Evolutionary conservation across 495 filamentous ascomycete genomes (phyloP), one percentile per base, ranked within the genome.

Genomic region (Podospora conica): DNA sequence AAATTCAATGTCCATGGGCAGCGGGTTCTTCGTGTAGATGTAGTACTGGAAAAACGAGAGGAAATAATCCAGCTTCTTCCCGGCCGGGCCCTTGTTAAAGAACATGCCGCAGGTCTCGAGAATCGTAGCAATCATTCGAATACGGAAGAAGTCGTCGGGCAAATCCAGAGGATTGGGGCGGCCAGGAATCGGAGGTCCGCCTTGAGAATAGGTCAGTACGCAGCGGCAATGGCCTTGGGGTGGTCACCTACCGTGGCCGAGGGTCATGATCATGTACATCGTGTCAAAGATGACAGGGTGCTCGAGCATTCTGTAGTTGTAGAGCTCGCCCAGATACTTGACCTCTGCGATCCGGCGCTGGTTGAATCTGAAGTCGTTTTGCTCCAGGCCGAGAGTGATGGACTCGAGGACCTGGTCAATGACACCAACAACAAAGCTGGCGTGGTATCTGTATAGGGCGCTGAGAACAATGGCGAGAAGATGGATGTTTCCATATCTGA

Each of bases 51-150:
- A 92, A 78, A 97, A 99, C 0, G 90, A 94, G 60, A 99, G 83
- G 81, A 97, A 99, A 77, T 96, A 98, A 73, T 99, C 95, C 18
- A 99, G 85, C 80, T 97, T 99, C 82, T 97, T 98, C 73, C 93
- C 95, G 0, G 93, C 88, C 33, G 88, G 87, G 6, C 96, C 95
- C 62, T 93, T 89, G 76, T 97, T 93, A 73, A 96, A 99, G 78
- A 92, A 98, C 76, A 93, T 89, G 58, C 95, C 95, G 71, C 96
- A 98, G 7, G 92, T 97, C 78, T 99, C 95, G 3, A 99, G 85
- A 21, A 98, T 79, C 6, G 88, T 93, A 60, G 93, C 91, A 31
- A 94, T 90, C 33, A 99, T 81, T 21, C 95, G 91, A 73, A 97
- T 89, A 24, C 95, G 87, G 79, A 99, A 99, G 77, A 89, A 98